These are phyloP conservation scores for Trichosporon coremiiforme DNA, from an alignment of 1,284 basidiomycete species.

Conservation along the genomic window DNA sequence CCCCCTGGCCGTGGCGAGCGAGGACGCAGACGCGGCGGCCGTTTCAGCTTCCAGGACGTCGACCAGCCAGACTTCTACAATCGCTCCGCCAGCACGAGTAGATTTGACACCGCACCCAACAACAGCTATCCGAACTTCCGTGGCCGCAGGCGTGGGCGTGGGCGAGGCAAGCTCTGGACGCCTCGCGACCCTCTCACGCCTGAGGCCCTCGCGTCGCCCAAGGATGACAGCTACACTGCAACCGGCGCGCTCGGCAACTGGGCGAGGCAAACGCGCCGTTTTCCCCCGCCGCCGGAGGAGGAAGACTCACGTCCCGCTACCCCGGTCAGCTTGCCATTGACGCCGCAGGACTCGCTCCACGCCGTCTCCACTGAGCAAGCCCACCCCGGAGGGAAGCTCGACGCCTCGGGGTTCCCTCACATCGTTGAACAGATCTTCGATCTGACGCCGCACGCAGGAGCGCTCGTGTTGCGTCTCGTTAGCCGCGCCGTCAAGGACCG, in stretches of 20 bases:
- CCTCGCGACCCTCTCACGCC: not conserved
- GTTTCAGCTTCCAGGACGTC: not conserved
- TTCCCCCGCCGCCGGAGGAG: not conserved
- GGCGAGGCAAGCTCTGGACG: not conserved
- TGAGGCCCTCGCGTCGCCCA: not conserved
- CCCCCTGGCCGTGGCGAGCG: not conserved
- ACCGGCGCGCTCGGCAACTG: not conserved
- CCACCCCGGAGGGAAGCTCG: not conserved
- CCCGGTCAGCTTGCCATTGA: not conserved
- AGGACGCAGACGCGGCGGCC: not conserved
- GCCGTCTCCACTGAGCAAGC: not conserved
- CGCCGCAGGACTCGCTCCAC: not conserved
- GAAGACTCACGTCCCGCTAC: not conserved
- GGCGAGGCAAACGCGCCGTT: not conserved
- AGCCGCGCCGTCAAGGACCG: not conserved
- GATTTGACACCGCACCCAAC: not conserved
- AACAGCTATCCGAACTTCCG: not conserved
- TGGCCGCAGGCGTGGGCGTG: not conserved
- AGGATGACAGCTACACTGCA: not conserved
- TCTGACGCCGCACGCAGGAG: not conserved
- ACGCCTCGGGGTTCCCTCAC: constrained; percentile 11
- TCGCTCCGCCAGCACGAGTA: not conserved
- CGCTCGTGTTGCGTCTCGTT: constrained; percentile 1
- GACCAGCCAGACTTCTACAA: not conserved
- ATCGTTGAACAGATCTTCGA: constrained; percentile 15